Base-by-base conservation (phyloP, 257 asterid genomes). In the Capsicum pubescens region DNA sequence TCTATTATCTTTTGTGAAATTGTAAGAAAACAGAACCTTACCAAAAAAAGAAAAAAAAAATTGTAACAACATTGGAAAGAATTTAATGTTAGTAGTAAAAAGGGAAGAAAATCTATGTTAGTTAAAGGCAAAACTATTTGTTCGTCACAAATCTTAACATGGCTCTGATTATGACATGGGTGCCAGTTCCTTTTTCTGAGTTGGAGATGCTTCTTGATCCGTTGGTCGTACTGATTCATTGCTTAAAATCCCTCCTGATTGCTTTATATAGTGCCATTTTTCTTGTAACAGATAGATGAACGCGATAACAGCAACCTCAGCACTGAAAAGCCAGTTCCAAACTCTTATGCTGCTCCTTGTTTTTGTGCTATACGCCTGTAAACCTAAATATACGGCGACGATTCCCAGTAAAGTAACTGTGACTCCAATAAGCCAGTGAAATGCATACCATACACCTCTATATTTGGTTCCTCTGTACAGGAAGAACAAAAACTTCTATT, bases 381-480 rank as follows among this genome's bases (percentile, higher is more conserved):
- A 86, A 59, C 99, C 99, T 10, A 95, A 91, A 87, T 92, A 94
- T 84, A 94, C 84, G 87, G 91, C 92, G 90, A 93, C 88, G 11
- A 93, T 83, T 90, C 97, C 98, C 71, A 93, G 91, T 66, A 93
- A 80, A 78, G 93, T 89, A 79, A 92, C 91, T 46, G 87, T 35
- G 80, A 88, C 85, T 84, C 99, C 98, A 79, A 92, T 84, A 59
- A 95, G 86, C 97, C 98, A 95, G 90, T 95, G 99, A 74, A 89
- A 89, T 60, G 90, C 78, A 84, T 87, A 92, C 99, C 98, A 94
- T 8, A 84, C 60, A 79, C 92, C 90, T 80, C 99, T 90, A 83
- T 91, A 86, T 84, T 90, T 91, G 87, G 91, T 91, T 82, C 91
- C 95, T 90, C 99, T 95, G 91, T 82, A 88, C 46, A 84, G 72